phyloP scores from a whole-genome alignment of 169 alveolate genomes.

The Babesia bigemina region DNA sequence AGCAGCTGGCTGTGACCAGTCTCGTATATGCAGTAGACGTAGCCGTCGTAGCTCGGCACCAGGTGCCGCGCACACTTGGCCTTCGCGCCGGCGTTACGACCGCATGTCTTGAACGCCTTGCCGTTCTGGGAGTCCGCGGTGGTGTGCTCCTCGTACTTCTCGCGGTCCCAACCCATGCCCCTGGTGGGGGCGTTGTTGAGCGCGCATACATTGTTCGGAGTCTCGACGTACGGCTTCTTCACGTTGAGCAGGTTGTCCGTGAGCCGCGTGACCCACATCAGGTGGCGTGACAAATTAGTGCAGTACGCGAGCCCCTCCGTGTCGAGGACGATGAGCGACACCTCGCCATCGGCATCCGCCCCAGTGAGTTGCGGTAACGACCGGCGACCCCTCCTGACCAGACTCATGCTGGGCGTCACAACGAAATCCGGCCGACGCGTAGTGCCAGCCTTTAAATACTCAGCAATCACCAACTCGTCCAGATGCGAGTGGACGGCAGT shows the following conservation, averaged over 20 bases:
- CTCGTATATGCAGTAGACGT: slow-evolving; percentile 75
- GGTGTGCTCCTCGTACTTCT: background rate
- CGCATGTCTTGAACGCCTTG: background rate
- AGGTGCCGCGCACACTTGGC: slow-evolving; percentile 17
- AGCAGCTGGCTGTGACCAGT: slow-evolving; percentile 62
- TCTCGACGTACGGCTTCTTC: slow-evolving; percentile 37
- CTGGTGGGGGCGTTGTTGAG: slow-evolving; percentile 21
- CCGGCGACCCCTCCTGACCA: slow-evolving; percentile 6
- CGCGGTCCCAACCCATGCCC: background rate
- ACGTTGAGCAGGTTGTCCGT: slow-evolving; percentile 57
- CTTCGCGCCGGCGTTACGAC: background rate
- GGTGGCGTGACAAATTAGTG: slow-evolving; percentile 39
- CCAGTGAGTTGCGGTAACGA: slow-evolving; percentile 1
- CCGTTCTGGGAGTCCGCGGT: too few species aligned
- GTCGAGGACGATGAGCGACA: slow-evolving; percentile 57
- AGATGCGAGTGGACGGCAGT: slow-evolving; percentile 3
- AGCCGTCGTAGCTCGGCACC: slow-evolving; percentile 73
- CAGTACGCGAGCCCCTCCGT: slow-evolving; percentile 64
- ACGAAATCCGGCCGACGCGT: background rate
- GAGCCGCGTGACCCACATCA: slow-evolving; percentile 60
- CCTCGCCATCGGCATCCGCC: slow-evolving; percentile 10
- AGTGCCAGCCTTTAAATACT: background rate
- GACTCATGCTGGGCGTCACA: slow-evolving; percentile 10
- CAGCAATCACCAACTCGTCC: background rate
- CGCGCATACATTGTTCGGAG: slow-evolving; percentile 22